Conservation (phyloP, 2,329 filamentous ascomycete species). For the Ascochyta viciae-villosae region DNA sequence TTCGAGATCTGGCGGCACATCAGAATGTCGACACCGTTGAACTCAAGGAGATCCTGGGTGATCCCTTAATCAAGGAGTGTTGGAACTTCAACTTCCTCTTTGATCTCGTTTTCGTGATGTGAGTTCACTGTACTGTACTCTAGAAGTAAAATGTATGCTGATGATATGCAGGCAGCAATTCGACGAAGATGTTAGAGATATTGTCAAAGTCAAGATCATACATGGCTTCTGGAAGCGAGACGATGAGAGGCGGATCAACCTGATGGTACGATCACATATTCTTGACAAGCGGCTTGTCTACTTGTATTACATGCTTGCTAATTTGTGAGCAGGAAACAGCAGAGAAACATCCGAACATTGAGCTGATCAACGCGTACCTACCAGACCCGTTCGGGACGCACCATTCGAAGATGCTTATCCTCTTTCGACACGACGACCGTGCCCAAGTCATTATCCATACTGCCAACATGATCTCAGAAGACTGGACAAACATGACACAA, state of each 20-base stretch:
- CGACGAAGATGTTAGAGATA: conserved; percentile 61
- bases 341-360: conserved; percentile 69
- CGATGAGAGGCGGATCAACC: conserved; percentile 62
- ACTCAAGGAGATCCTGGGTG: conserved; percentile 72
- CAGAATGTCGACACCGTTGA: conserved; percentile 72
- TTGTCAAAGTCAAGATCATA: conserved; percentile 65
- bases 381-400: conserved; percentile 87
- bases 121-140: conserved; percentile 14
- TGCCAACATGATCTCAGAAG: conserved; percentile 86
- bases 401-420: conserved; percentile 84
- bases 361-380: conserved; percentile 77
- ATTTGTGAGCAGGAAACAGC: conserved; percentile 63
- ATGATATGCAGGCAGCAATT: conserved; percentile 52
- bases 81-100: conserved; percentile 76
- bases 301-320: not conserved
- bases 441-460: conserved; percentile 86
- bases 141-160: not conserved
- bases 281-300: not conserved
- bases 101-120: conserved; percentile 68
- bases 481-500: conserved; percentile 90
- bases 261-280: conserved; percentile 58
- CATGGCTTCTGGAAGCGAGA: conserved; percentile 74
- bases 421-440: conserved; percentile 77
- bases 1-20: conserved; percentile 66
- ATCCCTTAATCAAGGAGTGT: conserved; percentile 74